Evolutionary conservation across 140 eudicot species (phyloP).

Genomic region (Anethum foeniculum): DNA sequence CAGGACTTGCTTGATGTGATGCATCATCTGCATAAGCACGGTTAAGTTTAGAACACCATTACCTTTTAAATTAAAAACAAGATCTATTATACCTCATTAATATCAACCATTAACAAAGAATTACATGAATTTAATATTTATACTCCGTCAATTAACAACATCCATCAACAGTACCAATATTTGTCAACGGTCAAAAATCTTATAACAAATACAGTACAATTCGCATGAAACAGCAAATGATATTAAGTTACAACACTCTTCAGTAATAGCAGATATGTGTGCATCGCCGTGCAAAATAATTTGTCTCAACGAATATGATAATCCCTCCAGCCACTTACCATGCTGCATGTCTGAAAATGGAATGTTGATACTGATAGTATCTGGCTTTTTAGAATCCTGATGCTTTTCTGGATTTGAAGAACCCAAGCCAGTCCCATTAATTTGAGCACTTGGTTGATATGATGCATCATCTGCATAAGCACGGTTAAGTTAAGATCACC

Average conservation of each 20-base stretch:
- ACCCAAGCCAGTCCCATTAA: background rate
- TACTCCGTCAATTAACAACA: background rate
- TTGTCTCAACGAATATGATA: background rate
- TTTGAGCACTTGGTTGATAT: background rate
- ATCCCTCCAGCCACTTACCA: background rate
- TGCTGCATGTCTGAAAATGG: background rate
- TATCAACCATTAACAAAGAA: background rate
- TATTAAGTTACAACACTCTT: too few relatives aligned
- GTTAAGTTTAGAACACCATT: background rate
- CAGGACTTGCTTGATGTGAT: background rate
- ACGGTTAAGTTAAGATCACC: background rate
- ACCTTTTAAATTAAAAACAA: background rate
- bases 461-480: slow-evolving; percentile 1
- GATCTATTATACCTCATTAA: background rate
- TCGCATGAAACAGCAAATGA: too few relatives aligned
- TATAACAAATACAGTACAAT: too few relatives aligned
- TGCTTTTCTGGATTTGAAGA: background rate
- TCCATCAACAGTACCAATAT: too few relatives aligned
- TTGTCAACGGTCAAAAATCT: too few relatives aligned
- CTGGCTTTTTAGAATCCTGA: background rate
- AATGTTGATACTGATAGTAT: background rate
- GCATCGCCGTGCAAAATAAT: background rate
- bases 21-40: background rate
- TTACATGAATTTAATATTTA: background rate
- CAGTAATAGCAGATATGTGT: too few relatives aligned